Evolutionary conservation across 768 basidiomycete species (phyloP), one percentile per base, ranked within the genome.

Genomic region (Rhodotorula diobovata): DNA sequence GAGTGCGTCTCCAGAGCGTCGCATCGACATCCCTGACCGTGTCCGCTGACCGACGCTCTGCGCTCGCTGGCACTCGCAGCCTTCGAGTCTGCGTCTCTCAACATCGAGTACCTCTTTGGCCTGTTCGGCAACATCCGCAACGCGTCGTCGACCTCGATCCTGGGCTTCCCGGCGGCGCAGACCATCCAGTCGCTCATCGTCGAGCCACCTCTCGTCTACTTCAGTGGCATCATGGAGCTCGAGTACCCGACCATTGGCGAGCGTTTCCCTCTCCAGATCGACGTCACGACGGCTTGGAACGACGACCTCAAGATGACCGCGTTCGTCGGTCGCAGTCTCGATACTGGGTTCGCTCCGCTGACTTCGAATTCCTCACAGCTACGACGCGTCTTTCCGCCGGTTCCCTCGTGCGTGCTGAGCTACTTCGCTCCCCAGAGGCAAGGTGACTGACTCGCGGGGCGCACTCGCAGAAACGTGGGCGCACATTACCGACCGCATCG

Each of bases 341-440:
- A 11, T 7, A 15, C 23, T 9, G 15, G 8, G 37, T 7, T 39
- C 28, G 20, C 12, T 2, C 28, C 10, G n/a, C 41, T 46, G 11
- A 16, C n/a, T 16, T 30, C 16, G 10, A 20, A 3, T 6, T 20
- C 43, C 43, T 12, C 43, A 28, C 59, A 61, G 59, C 3, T 64
- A 64, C 63, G 63, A 64, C 43, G 53, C 54, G 25, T 12, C 43
- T 14, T 56, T 64, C 63, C 63, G 63, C 21, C 63, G 63, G 1
- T 64, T n/a, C n/a, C 30, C 63, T 50, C 46, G 61, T 50, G 30
- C 39, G 58, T 46, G 43, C 28, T 43, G 9, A 15, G 2, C 1
- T 32, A 16, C 16, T 25, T 1, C 43, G 2, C 28, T 35, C 30
- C 39, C 23, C 21, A 8, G 15, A 12, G 9, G 12, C 21, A 8